Evolutionary conservation across 768 basidiomycete species (phyloP), one percentile per base, ranked within the genome.

Genomic region (Austroboletus eburneus): DNA sequence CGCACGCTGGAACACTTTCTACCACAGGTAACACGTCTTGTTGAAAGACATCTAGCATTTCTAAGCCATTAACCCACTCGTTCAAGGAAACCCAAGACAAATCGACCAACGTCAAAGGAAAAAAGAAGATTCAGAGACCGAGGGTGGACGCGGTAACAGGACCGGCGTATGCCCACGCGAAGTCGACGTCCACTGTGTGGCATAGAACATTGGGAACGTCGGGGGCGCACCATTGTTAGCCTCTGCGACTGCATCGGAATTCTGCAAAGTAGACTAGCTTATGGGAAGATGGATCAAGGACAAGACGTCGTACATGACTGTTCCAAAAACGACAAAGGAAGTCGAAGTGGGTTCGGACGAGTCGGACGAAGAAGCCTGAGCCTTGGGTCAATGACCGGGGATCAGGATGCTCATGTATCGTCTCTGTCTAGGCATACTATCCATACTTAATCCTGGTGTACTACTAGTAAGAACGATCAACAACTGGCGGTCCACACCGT

Each of bases 1-100:
- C 75, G 94, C 20, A 91, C 97, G 83, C 67, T 93, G n/a, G 95
- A 98, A 48, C 78, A 80, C 20, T 83, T 95, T 55, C 64, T 86
- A 7, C 90, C 93, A 2, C 79, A 83, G 67, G 92, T 83, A 16
- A 33, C 32, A n/a, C n/a, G n/a, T n/a, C n/a, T n/a, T n/a, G n/a
- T n/a, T n/a, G n/a, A n/a, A n/a, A n/a, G n/a, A n/a, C n/a, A n/a
- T n/a, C n/a, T n/a, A n/a, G n/a, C n/a, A n/a, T n/a, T n/a, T n/a
- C n/a, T n/a, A n/a, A n/a, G n/a, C n/a, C 25, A 32, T 36, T 48
- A 24, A 46, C 1, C 22, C 14, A 18, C 10, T 5, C 5, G 4
- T 34, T 27, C 27, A 49, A 83, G 77, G 77, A 83, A 70, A 74
- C 74, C 20, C 69, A 47, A 63, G 71, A 38, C 64, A 71, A 45